phyloP scores from a whole-genome alignment of 768 basidiomycete genomes.

The Sutorius australiensis region DNA sequence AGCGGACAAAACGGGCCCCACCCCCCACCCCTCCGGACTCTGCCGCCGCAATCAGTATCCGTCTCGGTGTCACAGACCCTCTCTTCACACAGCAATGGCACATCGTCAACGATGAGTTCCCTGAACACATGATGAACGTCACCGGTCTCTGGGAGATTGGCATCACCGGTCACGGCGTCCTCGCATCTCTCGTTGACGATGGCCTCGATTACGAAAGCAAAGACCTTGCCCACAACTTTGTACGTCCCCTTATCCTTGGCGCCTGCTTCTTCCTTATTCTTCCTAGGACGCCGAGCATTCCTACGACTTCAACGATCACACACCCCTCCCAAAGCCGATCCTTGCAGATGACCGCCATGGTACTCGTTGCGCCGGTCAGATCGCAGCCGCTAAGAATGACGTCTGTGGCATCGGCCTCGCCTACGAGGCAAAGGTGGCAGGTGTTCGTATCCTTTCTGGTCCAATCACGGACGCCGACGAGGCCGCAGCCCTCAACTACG shows the following conservation, averaged over 20 bases:
- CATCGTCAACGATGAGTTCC: conserved; percentile 80
- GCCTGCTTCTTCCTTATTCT: not conserved
- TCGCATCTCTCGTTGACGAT: conserved; percentile 90
- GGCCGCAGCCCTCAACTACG: conserved; percentile 91
- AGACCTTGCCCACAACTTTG: conserved; percentile 90
- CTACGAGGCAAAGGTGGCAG: conserved; percentile 87
- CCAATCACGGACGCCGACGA: conserved; percentile 95
- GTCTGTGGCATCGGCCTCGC: conserved; percentile 95
- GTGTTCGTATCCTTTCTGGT: conserved; percentile 91
- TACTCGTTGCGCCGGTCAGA: conserved; percentile 95
- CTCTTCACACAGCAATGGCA: conserved; percentile 90
- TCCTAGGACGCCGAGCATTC: conserved; percentile 79
- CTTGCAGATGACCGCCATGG: conserved; percentile 94
- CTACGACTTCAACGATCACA: conserved; percentile 96
- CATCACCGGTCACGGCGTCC: conserved; percentile 81
- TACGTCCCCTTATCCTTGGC: conserved; percentile 40
- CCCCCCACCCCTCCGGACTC: conserved; percentile 45
- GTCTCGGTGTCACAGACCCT: conserved; percentile 75
- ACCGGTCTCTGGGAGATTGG: conserved; percentile 89
- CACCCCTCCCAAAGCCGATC: conserved; percentile 78
- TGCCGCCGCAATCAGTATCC: conserved; percentile 48
- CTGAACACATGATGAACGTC: conserved; percentile 89
- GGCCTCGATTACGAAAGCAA: conserved; percentile 87
- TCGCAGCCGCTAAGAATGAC: conserved; percentile 88
- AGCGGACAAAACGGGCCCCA: conserved; percentile 71